Base-by-base conservation (phyloP, 176 grass and related monocot genomes). In the Eragrostis curvula region DNA sequence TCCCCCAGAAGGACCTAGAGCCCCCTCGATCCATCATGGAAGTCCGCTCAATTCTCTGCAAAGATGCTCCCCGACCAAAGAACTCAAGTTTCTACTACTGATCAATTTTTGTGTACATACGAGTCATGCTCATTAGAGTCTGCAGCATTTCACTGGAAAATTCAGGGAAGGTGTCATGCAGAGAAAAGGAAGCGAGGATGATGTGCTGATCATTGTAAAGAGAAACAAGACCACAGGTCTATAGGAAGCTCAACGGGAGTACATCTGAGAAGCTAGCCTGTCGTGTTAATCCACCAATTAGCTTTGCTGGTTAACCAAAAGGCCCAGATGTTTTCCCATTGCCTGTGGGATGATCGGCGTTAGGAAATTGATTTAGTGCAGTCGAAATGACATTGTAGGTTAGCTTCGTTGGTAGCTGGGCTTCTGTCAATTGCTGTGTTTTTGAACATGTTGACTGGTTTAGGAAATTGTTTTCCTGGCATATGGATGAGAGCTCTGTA, bases 11-110 rank as follows among this genome's bases (percentile, higher is more conserved):
- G 46, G 93, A 99, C 58, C 85, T 96, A 66, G 90, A 99, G 57
- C 89, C 91, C 62, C 96, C 96, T 5, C 89, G 96, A 55, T 95
- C 90, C 12, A 99, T 93, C 64, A 88, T 96, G 96, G 96, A 99
- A 89, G 96, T 99, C 55, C 93, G 96, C 30, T 99, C 96, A 1
- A 93, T 99, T 63, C 90, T 99, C 28, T 99, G 96, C 85, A 95
- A 99, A 70, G 96, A 99, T 69, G 89, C 89, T n/a, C 85, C 92
- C 12, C 75, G 84, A 12, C 81, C 92, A 62, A 99, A 99, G 79
- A 90, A 85, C 58, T 90, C 89, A 3, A 86, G 66, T 51, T 93
- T 91, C 80, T 99, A 96, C 46, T 99, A 93, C 57, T 99, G 88
- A 80, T 25, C 23, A 70, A 29, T 58, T 77, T 67, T 20, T 15